Base-by-base conservation (phyloP, 2,329 filamentous ascomycete species). In the Calonectria honghensis region DNA sequence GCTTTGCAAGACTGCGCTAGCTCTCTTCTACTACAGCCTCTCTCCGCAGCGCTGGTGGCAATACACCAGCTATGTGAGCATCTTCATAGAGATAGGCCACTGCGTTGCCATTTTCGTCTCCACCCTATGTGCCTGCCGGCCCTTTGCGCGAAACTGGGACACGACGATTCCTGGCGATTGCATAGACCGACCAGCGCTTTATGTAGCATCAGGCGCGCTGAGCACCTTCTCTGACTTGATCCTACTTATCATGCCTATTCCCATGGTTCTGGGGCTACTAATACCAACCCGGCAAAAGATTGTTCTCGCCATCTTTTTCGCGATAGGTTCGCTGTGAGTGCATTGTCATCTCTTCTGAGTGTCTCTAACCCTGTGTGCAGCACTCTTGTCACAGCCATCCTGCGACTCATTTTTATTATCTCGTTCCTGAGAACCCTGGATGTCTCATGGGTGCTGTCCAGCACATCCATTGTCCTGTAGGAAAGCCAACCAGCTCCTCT, bases 151-250 rank as follows among this genome's bases (percentile, higher is more conserved):
- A 41, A 63, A 63, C 35, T 86, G 81, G 79, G 80, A 85, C 31
- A 9, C 50, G 9, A 65, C 72, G 4, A 68, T 79, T 61, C 66
- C 79, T 27, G 78, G 86, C 68, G 80, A 48, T 31, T 90, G 88
- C 75, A 83, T 90, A 65, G 79, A 87, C 61, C 85, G 86, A 31
- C 84, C 87, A 14, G 80, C 85, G 2, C 85, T 89, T 45, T 89
- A 89, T 79, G 84, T 89, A 24, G 82, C 84, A 35, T 87, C 87
- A 39, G 87, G 87, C 0, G 85, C 83, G 2, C 80, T 87, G 14
- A 88, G 88, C 72, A 86, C 88, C 61, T 68, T 85, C 24, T 88
- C 87, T 4, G 87, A 89, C 76, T 59, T 89, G 5, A 74, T 88
- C 27, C 84, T 88, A 14, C 86, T 87, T 63, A 75, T 84, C 1